phyloP scores from a whole-genome alignment of 225 moss, liverwort and hornwort genomes.

The Neckera pumila region DNA sequence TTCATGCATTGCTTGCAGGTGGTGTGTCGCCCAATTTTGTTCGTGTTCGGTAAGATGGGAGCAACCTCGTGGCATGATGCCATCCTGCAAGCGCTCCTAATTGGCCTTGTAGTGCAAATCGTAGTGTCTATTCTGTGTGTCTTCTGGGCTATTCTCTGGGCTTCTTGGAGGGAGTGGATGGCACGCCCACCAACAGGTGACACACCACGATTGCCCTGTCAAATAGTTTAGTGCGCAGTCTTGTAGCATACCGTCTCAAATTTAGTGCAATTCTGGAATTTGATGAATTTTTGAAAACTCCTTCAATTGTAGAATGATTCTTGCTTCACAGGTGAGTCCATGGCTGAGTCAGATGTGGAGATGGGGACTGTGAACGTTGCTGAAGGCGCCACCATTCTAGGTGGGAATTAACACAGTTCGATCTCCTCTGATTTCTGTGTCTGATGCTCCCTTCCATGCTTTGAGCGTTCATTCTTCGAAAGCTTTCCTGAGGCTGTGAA shows the following conservation, averaged over 20 bases:
- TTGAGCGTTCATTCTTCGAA: not conserved
- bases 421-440: not conserved
- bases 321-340: not conserved
- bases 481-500: not conserved
- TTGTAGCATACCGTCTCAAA: not conserved
- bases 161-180: not conserved
- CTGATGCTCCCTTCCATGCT: not conserved
- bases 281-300: not conserved
- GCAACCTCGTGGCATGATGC: not conserved
- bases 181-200: not conserved
- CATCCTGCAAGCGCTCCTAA: not conserved
- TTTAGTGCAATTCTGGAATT: not conserved
- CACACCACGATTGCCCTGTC: not conserved
- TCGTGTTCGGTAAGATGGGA: not conserved
- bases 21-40: not conserved
- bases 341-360: not conserved
- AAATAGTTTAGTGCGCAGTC: not conserved
- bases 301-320: not conserved
- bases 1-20: not conserved
- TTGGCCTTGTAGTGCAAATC: not conserved
- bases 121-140: not conserved
- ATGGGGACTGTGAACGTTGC: not conserved
- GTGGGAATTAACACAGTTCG: not conserved
- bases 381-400: not conserved
- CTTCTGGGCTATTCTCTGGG: too few relatives aligned